Evolutionary conservation across 805 yeast genomes (phyloP).

Genomic region (Pichia scutulata): DNA sequence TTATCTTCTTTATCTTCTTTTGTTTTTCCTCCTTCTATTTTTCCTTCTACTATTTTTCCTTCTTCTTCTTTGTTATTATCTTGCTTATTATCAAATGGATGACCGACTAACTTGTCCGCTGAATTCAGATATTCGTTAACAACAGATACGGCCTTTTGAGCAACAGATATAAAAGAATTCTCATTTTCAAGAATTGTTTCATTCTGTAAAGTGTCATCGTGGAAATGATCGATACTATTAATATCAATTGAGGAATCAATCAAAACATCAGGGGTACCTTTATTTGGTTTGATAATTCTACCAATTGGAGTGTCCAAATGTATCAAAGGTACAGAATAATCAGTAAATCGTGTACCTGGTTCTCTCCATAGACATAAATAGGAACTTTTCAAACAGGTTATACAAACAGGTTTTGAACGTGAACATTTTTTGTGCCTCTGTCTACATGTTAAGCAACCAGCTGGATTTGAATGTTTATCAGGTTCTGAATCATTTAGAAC

Average conservation of each 20-base stretch:
- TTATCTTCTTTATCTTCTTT: neutral
- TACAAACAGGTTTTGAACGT: conserved; percentile 20
- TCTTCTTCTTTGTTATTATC: neutral
- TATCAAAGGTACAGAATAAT: conserved; percentile 1
- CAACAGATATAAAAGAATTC: neutral
- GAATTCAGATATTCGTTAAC: conserved; percentile 3
- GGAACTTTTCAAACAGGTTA: conserved; percentile 10
- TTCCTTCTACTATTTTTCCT: neutral
- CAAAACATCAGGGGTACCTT: neutral
- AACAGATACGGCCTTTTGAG: conserved; percentile 5
- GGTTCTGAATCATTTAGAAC: neutral
- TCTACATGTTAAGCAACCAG: conserved; percentile 38
- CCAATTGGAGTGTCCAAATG: neutral
- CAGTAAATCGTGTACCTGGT: conserved; percentile 4
- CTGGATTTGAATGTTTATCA: neutral
- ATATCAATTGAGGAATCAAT: neutral
- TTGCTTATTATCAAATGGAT: neutral
- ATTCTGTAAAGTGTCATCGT: neutral
- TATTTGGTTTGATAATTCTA: neutral
- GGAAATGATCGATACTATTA: neutral
- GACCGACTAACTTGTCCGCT: neutral
- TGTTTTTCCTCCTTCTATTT: neutral
- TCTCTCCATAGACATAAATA: conserved; percentile 7
- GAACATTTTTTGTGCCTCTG: conserved; percentile 36
- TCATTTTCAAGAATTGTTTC: neutral